Base-by-base conservation (phyloP, 345 rosid genomes). In the Ricinus communis region DNA sequence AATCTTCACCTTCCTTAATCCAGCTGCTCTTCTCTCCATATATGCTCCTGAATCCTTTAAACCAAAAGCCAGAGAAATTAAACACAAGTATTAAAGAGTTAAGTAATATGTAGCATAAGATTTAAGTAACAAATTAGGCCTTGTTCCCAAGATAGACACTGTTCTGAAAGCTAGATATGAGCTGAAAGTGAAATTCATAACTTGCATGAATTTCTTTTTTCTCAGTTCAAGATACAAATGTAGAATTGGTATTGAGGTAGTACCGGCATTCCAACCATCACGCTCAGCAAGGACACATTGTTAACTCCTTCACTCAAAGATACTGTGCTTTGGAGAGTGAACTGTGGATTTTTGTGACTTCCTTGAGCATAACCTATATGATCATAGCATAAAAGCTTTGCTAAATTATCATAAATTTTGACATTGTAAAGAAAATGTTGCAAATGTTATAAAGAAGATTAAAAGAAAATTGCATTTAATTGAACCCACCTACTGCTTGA, bases 201-300 rank as follows among this genome's bases (percentile, higher is more conserved):
- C n/a, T n/a, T n/a, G n/a, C n/a, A n/a, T n/a, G n/a, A n/a, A n/a
- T n/a, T n/a, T n/a, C n/a, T n/a, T n/a, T n/a, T n/a, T n/a, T n/a
- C n/a, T n/a, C n/a, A n/a, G n/a, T n/a, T n/a, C n/a, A n/a, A n/a
- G n/a, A n/a, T n/a, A n/a, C n/a, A n/a, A n/a, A n/a, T n/a, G n/a
- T n/a, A n/a, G n/a, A n/a, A n/a, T n/a, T n/a, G n/a, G 19, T 36
- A 53, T 22, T 3, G 13, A 53, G 27, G 54, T 45, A 52, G 53
- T 85, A 90, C 96, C 88, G 96, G 97, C 79, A 88, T 79, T 63
- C 96, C 97, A 52, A 86, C 93, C 88, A 84, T 87, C 40, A 80
- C 94, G 28, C 97, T 92, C n/a, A 92, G 90, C 69, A 92, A 78
- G 69, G 97, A 84, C 73, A 92, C 68, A 54, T 81, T 53, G 82